phyloP scores from a whole-genome alignment of 306 rosid species.

The Alnus rubra region DNA sequence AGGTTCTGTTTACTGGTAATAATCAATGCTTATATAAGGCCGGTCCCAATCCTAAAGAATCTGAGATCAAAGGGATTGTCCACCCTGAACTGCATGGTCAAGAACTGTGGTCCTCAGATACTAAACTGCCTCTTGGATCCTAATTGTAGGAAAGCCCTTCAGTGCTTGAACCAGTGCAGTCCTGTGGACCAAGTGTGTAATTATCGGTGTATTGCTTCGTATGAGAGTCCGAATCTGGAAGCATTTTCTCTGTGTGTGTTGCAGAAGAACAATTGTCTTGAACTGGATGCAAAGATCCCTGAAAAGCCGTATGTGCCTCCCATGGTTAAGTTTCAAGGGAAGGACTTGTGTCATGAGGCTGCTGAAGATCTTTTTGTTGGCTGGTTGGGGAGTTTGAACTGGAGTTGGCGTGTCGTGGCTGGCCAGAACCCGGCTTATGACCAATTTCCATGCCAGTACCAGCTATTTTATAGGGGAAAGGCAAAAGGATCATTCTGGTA shows the following conservation, averaged over 20 bases:
- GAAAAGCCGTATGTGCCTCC: slow-evolving; percentile 64
- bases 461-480: slow-evolving; percentile 82
- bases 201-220: slow-evolving; percentile 77
- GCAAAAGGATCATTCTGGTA: slow-evolving; percentile 91
- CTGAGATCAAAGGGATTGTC: slow-evolving; percentile 85
- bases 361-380: slow-evolving; percentile 84
- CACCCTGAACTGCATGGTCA: slow-evolving; percentile 73
- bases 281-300: slow-evolving; percentile 70
- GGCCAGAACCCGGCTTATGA: slow-evolving; percentile 91
- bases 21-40: slow-evolving; percentile 77
- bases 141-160: slow-evolving; percentile 80
- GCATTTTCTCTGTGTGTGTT: slow-evolving; percentile 86
- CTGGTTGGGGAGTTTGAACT: slow-evolving; percentile 71
- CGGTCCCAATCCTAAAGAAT: slow-evolving; percentile 74
- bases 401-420: slow-evolving; percentile 93
- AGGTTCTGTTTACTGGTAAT: slow-evolving; percentile 76
- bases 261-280: slow-evolving; percentile 89
- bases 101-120: slow-evolving; percentile 79
- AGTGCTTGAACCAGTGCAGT: slow-evolving; percentile 76
- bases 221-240: slow-evolving; percentile 71
- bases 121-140: slow-evolving; percentile 79
- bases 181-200: slow-evolving; percentile 93
- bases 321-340: slow-evolving; percentile 50
- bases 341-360: slow-evolving; percentile 46
- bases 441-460: slow-evolving; percentile 87